A percentile compares a stretch with the other conserved stretches of the same genome.
Conservation (phyloP, 2,329 filamentous ascomycete species). For the Epichloe sp. region DNA sequence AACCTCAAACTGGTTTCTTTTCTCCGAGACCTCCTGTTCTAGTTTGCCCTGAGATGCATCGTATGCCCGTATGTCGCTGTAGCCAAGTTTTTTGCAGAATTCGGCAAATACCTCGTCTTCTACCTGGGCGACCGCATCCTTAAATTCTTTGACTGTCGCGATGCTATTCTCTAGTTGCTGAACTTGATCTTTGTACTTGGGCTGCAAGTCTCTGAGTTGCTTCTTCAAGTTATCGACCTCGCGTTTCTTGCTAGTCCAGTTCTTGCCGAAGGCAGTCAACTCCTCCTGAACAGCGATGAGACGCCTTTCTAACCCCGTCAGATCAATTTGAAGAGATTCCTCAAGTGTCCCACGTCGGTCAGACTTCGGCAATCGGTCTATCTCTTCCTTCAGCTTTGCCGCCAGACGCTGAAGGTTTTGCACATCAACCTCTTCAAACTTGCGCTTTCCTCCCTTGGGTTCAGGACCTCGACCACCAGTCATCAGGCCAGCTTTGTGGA, state of each 20-base stretch:
- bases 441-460: constrained; percentile 59
- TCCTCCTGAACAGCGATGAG: constrained; percentile 62
- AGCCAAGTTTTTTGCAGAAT: constrained; percentile 81
- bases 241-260: constrained; percentile 70
- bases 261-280: constrained; percentile 64
- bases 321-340: constrained; percentile 66
- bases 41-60: constrained; percentile 85
- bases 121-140: constrained; percentile 57
- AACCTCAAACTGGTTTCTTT: constrained; percentile 73
- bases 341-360: constrained; percentile 66
- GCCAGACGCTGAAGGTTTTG: constrained; percentile 69
- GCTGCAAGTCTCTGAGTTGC: constrained; percentile 62
- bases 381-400: constrained; percentile 62
- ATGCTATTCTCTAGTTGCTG: constrained; percentile 49
- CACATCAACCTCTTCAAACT: constrained; percentile 83
- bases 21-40: constrained; percentile 80
- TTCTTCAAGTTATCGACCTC: constrained; percentile 61
- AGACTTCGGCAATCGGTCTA: constrained; percentile 66
- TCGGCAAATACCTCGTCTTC: constrained; percentile 77
- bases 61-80: constrained; percentile 81
- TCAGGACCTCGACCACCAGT: constrained; percentile 80
- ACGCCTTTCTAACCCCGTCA: constrained; percentile 67
- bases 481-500: constrained; percentile 93
- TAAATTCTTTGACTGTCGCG: constrained; percentile 37
- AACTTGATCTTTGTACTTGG: constrained; percentile 63